Conservation (phyloP, 805 yeast genomes). For the Kodamaea restingae region DNA sequence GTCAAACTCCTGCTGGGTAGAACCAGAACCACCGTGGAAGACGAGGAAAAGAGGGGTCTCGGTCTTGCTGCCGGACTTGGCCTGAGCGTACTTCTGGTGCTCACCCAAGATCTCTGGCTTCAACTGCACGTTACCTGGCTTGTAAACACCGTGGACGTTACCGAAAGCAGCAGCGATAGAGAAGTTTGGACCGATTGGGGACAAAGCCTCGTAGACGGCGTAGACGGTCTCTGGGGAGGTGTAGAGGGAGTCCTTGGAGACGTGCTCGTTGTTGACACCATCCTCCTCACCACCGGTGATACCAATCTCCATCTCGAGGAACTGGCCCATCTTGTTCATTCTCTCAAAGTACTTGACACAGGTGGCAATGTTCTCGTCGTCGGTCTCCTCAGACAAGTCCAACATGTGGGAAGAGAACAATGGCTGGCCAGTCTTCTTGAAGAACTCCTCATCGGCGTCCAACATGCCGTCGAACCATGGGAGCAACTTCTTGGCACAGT, state of each 20-base stretch:
- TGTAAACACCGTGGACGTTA: conserved; percentile 99
- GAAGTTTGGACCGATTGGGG: conserved; percentile 94
- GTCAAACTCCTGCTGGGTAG: conserved; percentile 86
- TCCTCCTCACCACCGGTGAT: conserved; percentile 99
- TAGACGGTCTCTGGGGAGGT: conserved; percentile 94
- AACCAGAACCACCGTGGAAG: conserved; percentile 99
- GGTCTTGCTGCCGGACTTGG: conserved; percentile 50
- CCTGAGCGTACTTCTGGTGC: conserved; percentile 86
- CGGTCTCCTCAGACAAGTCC: conserved; percentile 94
- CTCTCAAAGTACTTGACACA: conserved; percentile 94
- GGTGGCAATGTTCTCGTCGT: conserved; percentile 90
- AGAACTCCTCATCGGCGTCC: conserved; percentile 93
- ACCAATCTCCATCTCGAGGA: conserved; percentile 99
- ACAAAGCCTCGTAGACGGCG: conserved; percentile 84
- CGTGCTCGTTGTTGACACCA: conserved; percentile 98
- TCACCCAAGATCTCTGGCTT: conserved; percentile 91
- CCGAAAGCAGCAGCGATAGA: conserved; percentile 99
- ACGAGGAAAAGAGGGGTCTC: conserved; percentile 87
- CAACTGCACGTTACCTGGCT: conserved; percentile 96
- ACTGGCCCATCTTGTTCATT: conserved; percentile 91
- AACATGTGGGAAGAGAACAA: conserved; percentile 98
- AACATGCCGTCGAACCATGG: conserved; percentile 99
- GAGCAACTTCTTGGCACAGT: conserved; percentile 95
- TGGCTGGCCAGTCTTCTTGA: conserved; percentile 83
- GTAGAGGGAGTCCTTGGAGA: conserved; percentile 81